Base-by-base conservation (phyloP, 495 filamentous ascomycete genomes). In the Darksidea phi region DNA sequence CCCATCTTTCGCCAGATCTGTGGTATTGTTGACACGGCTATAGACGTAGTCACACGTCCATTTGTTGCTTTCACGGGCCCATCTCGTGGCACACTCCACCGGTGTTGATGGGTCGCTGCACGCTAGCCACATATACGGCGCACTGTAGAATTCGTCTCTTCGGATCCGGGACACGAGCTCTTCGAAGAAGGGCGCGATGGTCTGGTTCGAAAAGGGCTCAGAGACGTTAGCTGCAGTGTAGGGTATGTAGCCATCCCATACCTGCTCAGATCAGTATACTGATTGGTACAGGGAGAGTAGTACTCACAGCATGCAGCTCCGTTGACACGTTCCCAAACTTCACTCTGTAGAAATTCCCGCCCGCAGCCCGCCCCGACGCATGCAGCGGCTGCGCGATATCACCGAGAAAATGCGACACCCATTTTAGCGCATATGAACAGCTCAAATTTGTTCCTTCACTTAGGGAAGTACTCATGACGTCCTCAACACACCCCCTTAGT, bases 1-100 rank as follows among this genome's bases (percentile, higher is more conserved):
- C 8, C 70, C 71, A 53, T 66, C 69, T 0, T 56, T 61, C 11
- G 63, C 55, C 15, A 73, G 57, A 48, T 73, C 64, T 10, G 64
- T 70, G 24, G 23, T 45, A 49, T 73, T 70, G 50, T 61, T 57
- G 6, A 64, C 43, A 10, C 67, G 61, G 6, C 42, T 67, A 54
- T 72, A 72, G 13, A 72, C 68, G 37, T 72, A 72, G 53, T 68
- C 61, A 43, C 70, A 72, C 20, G 62, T 71, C 70, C 70, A 72
- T 5, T 20, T 26, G 20, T 66, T 66, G 38, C 50, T 68, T 23
- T 72, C 70, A 11, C 57, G 63, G 0, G 70, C 70, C 70, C 70
- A 72, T 6, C 23, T 11, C 18, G 66, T 25, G n/a, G 69, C 63
- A 46, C 70, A 72, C 46, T 51, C 53, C 6, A 64, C n/a, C n/a